Evolutionary conservation across 495 filamentous ascomycete species (phyloP).

Genomic region (Aspergillus leporis): DNA sequence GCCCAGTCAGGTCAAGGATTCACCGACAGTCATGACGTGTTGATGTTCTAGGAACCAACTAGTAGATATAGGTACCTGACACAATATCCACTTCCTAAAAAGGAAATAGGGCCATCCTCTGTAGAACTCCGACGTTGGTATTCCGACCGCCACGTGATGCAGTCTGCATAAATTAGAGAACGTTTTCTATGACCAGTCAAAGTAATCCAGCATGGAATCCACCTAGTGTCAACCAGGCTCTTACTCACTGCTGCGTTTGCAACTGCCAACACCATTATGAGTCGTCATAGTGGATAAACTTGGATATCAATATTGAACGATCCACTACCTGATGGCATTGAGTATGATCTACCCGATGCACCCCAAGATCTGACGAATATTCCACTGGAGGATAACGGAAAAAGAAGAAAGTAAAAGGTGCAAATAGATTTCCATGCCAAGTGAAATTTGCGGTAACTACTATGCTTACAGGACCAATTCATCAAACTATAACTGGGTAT

Average conservation of each 20-base stretch:
- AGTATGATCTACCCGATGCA: neutral
- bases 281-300: neutral
- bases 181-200: neutral
- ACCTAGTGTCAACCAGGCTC: neutral
- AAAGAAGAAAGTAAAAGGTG: neutral
- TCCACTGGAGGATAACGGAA: neutral
- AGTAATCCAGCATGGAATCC: neutral
- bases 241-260: neutral
- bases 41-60: neutral
- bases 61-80: neutral
- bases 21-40: neutral
- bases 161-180: neutral
- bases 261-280: neutral
- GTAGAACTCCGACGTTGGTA: neutral
- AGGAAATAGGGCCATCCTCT: neutral
- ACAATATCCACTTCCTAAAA: neutral
- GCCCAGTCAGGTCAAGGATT: neutral
- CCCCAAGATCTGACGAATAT: neutral
- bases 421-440: neutral
- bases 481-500: constrained; percentile 29
- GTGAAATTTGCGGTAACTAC: neutral
- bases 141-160: neutral
- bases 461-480: constrained; percentile 9
- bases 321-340: neutral
- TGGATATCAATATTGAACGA: neutral